phyloP scores from a whole-genome alignment of 352 stramenopile species.

The Pythium folliculosum region DNA sequence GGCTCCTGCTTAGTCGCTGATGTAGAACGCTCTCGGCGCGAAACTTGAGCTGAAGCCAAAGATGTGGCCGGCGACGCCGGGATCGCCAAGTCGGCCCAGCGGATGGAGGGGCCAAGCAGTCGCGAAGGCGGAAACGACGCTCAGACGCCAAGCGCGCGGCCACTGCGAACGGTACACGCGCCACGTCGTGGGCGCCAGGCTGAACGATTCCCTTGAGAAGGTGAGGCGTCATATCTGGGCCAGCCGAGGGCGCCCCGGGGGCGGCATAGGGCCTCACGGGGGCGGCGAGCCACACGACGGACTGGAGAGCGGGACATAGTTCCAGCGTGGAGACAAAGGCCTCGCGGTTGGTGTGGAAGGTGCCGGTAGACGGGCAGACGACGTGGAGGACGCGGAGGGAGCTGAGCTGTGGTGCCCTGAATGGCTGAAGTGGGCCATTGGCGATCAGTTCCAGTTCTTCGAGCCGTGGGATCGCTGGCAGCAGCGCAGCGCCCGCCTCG shows the following conservation, averaged over 20 bases:
- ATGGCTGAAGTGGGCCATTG: background rate
- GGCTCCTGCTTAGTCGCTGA: background rate
- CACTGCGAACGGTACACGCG: background rate
- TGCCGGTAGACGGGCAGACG: background rate
- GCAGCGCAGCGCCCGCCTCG: background rate
- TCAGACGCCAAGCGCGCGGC: background rate
- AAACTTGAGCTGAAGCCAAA: constrained; percentile 1
- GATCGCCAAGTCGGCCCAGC: background rate
- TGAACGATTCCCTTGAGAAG: background rate
- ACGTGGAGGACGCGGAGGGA: background rate
- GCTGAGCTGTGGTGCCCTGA: background rate
- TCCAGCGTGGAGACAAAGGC: background rate
- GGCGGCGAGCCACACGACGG: background rate
- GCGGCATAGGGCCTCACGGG: background rate
- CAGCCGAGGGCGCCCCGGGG: background rate
- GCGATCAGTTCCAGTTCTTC: background rate
- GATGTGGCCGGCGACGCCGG: background rate
- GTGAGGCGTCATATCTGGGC: background rate
- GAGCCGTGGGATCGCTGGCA: background rate
- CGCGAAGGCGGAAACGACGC: background rate
- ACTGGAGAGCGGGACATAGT: background rate
- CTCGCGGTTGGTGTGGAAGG: background rate
- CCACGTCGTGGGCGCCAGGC: background rate
- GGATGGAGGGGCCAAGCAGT: background rate
- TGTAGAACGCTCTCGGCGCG: background rate